Evolutionary conservation across 2,329 filamentous ascomycete genomes (phyloP), one percentile per base, ranked within the genome.

Genomic region (Didymella arachidicola): DNA sequence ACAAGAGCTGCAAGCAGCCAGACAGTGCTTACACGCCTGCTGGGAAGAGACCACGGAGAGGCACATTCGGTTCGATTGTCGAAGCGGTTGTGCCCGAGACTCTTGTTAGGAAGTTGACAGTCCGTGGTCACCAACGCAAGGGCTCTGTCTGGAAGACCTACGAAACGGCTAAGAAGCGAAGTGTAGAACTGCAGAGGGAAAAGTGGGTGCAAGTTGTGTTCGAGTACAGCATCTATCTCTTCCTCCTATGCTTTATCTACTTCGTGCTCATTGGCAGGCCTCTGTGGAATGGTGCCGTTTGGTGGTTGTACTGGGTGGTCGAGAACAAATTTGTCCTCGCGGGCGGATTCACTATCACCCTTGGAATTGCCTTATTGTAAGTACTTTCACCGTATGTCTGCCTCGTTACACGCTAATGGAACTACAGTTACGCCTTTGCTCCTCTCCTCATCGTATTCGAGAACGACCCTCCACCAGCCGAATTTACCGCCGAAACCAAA

Each of bases 231-330:
- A 63, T 79, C 27, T 81, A 81, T 50, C 34, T 72, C 2, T 78
- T 41, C 38, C 43, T 69, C 22, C 18, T 78, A 3, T 68, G 68
- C 12, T 78, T 81, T 53, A 68, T 80, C 29, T 82, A 82, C 57
- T 80, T 82, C 22, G 77, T 81, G n/a, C 68, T 82, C 1, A 65
- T 82, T 10, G 80, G 80, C 4, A 55, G 77, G 52, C 80, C 81
- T 1, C 57, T 83, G 2, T 83, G 81, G 81, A 77, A 77, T 4
- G 81, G 81, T 4, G 72, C 76, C 6, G 76, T 80, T 1, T 80
- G 72, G 62, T 81, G 76, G 76, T 43, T 80, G 36, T 81, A 79
- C 57, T 78, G 72, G 69, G 62, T 78, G 11, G 72, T 80, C n/a
- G 60, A 49, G 32, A 73, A 74, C 30, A 79, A 79, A 43, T 78